phyloP scores from a whole-genome alignment of 2,329 filamentous ascomycete species.

The Diaporthe citri region DNA sequence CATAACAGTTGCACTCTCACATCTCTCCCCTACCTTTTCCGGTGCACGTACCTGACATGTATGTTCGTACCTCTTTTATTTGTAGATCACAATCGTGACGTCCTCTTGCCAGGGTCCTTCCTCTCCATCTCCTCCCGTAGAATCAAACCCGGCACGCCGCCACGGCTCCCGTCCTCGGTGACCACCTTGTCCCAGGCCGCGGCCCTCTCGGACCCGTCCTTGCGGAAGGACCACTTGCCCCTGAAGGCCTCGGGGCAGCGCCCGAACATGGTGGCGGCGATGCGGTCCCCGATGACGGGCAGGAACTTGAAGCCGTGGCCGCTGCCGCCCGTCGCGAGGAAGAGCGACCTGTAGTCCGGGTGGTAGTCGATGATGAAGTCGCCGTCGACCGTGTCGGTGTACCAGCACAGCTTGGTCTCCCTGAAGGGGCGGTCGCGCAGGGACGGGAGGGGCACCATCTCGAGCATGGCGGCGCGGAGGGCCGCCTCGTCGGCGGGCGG shows the following conservation, averaged over 20 bases:
- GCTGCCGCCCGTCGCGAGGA: conserved; percentile 73
- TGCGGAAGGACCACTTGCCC: conserved; percentile 74
- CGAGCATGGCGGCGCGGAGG: conserved; percentile 70
- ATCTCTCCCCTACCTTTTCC: not conserved
- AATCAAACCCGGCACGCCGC: conserved; percentile 60
- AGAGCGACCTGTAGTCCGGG: conserved; percentile 69
- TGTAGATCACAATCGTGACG: conserved; percentile 28
- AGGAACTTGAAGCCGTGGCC: conserved; percentile 79
- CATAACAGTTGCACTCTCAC: conserved; percentile 28
- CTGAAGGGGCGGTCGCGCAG: conserved; percentile 72
- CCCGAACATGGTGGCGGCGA: conserved; percentile 67
- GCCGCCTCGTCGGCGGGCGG: conserved; percentile 72
- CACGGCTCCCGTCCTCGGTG: conserved; percentile 67
- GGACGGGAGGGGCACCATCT: conserved; percentile 69
- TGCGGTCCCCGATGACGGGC: conserved; percentile 73
- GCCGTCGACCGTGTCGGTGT: conserved; percentile 78
- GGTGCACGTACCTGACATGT: not conserved
- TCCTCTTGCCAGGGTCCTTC: conserved; percentile 9
- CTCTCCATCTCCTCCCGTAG: conserved; percentile 59
- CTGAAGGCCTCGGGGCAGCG: conserved; percentile 63
- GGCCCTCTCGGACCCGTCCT: conserved; percentile 53
- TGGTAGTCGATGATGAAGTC: conserved; percentile 81
- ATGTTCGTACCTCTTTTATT: not conserved
- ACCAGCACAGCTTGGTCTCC: conserved; percentile 78
- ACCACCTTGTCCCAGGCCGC: conserved; percentile 54